Base-by-base conservation (phyloP, 805 yeast genomes). In the Kodamaea jinghongensis region DNA sequence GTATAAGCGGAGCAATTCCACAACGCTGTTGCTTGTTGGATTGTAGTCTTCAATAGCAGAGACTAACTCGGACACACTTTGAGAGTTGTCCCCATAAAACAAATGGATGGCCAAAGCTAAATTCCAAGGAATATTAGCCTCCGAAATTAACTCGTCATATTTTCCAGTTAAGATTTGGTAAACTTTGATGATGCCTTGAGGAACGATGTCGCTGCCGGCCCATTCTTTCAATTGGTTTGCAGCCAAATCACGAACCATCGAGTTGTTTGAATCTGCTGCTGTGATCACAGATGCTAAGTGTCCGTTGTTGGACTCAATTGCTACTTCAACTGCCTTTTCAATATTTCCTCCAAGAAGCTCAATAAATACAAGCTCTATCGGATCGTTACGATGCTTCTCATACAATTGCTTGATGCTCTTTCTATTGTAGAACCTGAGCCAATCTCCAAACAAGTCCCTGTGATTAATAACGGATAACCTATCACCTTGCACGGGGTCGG, bases 261-360 rank as follows among this genome's bases (percentile, higher is more conserved):
- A 71, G 48, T 82, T 85, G 49, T 83, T 82, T 0, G 93, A 81
- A 25, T 86, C 95, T 6, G 84, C 56, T 31, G 85, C 63, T 0
- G 96, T 73, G 9, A 91, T 58, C 17, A 87, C 52, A 0, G 78
- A 78, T 0, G 96, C 79, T 13, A 91, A 60, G 56, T 90, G 96
- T 4, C 75, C 61, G 51, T 86, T 85, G 6, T 73, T 71, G 0
- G 83, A 60, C n/a, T 71, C 63, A 1, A 80, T 60, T 1, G 96
- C 90, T 2, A 66, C 44, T 22, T 69, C 66, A 4, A 81, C 67
- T 1, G 98, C 97, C 17, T 68, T 67, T 6, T 71, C 64, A 20
- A 87, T 52, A 41, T 82, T 76, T 39, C 84, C 81, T 4, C 75
- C 65, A 23, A 79, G 68, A 7, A 83, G 45, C 17, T 65, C 54